Evolutionary conservation across 371 early-diverging fungal species (phyloP).

Genomic region (Batkoa obscura): DNA sequence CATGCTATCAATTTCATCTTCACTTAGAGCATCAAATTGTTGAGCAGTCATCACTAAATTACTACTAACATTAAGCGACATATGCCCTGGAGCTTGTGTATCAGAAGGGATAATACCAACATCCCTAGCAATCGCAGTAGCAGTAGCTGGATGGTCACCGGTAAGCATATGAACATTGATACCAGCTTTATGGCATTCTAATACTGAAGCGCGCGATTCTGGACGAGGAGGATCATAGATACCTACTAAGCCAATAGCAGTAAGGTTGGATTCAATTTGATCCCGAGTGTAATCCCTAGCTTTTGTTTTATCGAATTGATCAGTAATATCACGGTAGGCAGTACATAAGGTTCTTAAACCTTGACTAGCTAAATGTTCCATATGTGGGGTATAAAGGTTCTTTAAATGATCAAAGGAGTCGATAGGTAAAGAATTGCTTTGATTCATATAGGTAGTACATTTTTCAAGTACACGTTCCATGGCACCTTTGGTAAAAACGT

Average conservation of each 20-base stretch:
- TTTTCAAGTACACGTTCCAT: conserved; percentile 47
- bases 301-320: conserved; percentile 5
- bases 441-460: conserved; percentile 28
- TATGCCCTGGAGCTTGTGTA: conserved; percentile 11
- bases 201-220: conserved; percentile 54
- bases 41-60: conserved; percentile 63
- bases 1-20: conserved; percentile 54
- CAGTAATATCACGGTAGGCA: conserved; percentile 25
- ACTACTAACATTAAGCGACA: not conserved
- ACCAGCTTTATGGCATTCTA: conserved; percentile 73
- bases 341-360: conserved; percentile 31
- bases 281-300: conserved; percentile 18
- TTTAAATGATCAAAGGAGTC: conserved; percentile 9
- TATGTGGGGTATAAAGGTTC: not conserved
- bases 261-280: conserved; percentile 46
- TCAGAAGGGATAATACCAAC: conserved; percentile 59
- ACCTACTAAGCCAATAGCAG: conserved; percentile 77
- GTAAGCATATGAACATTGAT: conserved; percentile 91
- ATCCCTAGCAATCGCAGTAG: conserved; percentile 80
- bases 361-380: conserved; percentile 5
- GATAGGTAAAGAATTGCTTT: conserved; percentile 14
- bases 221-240: conserved; percentile 83
- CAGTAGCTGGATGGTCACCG: conserved; percentile 86
- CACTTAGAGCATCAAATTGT: conserved; percentile 63
- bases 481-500: conserved; percentile 35